Evolutionary conservation across 2,329 filamentous ascomycete genomes (phyloP).

Genomic region (Lomentospora prolificans): DNA sequence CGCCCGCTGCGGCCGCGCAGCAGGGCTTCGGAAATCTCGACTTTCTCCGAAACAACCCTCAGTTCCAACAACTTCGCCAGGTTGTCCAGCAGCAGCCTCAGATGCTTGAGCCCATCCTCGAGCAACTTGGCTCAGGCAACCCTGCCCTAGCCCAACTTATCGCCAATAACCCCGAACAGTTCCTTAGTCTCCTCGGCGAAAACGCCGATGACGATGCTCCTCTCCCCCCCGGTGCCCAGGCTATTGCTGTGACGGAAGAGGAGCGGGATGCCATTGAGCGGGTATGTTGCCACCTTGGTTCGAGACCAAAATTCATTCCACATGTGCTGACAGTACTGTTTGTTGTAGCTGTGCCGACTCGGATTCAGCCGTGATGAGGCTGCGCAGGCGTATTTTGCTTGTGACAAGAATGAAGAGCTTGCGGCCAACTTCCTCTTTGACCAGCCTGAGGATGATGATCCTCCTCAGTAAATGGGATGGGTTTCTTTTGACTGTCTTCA

Average conservation of each 20-base stretch:
- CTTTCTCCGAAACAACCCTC: slow-evolving; percentile 87
- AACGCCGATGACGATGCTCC: slow-evolving; percentile 75
- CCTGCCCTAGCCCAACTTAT: slow-evolving; percentile 91
- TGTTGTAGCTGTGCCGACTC: slow-evolving; percentile 67
- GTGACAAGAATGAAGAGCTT: slow-evolving; percentile 98
- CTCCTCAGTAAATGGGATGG: slow-evolving; percentile 13
- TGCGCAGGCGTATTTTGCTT: slow-evolving; percentile 97
- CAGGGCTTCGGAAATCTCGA: slow-evolving; percentile 70
- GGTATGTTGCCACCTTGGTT: slow-evolving; percentile 34
- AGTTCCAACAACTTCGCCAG: slow-evolving; percentile 96
- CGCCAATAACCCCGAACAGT: slow-evolving; percentile 83
- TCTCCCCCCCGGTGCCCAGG: slow-evolving; percentile 77
- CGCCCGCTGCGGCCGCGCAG: slow-evolving; percentile 37
- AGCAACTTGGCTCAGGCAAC: slow-evolving; percentile 91
- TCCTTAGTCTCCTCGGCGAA: slow-evolving; percentile 81
- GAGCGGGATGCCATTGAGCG: slow-evolving; percentile 95
- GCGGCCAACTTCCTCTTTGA: slow-evolving; percentile 98
- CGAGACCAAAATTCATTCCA: neutral
- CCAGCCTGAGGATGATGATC: slow-evolving; percentile 74
- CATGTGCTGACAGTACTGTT: neutral
- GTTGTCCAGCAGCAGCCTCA: slow-evolving; percentile 95
- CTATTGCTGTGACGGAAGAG: slow-evolving; percentile 87
- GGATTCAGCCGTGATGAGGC: slow-evolving; percentile 89
- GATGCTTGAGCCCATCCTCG: slow-evolving; percentile 96
- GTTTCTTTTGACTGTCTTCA: neutral